phyloP scores from a whole-genome alignment of 2,329 filamentous ascomycete genomes.

The Xylariaceae sp. region DNA sequence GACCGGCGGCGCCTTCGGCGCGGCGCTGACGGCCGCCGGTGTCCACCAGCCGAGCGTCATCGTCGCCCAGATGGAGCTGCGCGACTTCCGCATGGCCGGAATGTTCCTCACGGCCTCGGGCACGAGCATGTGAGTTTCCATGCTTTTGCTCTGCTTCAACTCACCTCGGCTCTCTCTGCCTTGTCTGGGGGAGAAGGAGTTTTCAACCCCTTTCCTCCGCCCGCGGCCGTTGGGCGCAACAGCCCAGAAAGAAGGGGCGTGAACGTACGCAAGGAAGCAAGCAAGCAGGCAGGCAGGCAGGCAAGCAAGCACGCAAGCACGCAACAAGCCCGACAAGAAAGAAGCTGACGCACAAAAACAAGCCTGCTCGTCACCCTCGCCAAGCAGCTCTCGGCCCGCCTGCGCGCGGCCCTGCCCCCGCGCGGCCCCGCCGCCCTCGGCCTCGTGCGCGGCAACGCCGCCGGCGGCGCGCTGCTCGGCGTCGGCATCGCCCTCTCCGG shows the following conservation, averaged over 20 bases:
- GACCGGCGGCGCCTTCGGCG: conserved; percentile 53
- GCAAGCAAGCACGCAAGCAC: no score
- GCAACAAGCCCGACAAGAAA: no score
- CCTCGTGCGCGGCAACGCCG: conserved; percentile 55
- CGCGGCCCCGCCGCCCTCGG: conserved; percentile 44
- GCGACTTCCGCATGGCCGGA: conserved; percentile 59
- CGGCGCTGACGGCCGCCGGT: conserved; percentile 51
- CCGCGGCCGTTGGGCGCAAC: no score
- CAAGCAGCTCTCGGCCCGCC: conserved; percentile 34
- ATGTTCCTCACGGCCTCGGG: conserved; percentile 56
- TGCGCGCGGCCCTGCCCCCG: conserved; percentile 37
- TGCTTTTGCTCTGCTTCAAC: conserved; percentile 2
- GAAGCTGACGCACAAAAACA: neutral
- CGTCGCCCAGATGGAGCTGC: conserved; percentile 50
- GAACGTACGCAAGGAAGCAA: no score
- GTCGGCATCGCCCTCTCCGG: conserved; percentile 60
- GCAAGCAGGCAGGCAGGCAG: neutral
- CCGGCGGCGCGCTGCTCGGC: conserved; percentile 56
- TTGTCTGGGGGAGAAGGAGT: no score
- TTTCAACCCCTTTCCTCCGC: no score
- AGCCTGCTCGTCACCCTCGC: conserved; percentile 34
- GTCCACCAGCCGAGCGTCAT: conserved; percentile 55
- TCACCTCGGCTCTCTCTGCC: neutral
- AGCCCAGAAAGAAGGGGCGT: no score
- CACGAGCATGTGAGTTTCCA: conserved; percentile 47